Base-by-base conservation (phyloP, 768 basidiomycete genomes). In the Albatrellus ellisii region DNA sequence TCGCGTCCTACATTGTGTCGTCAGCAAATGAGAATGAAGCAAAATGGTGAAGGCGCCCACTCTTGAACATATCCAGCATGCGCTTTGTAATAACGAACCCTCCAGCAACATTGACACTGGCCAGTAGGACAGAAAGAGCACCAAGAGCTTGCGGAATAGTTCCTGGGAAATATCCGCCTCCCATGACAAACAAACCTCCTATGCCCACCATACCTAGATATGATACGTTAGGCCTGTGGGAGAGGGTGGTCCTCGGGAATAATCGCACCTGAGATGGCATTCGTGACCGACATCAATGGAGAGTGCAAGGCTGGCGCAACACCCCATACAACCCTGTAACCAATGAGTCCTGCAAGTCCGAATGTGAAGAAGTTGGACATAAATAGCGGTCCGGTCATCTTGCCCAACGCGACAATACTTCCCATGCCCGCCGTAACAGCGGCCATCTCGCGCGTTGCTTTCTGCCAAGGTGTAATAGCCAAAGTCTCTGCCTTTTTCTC, bases 11-110 rank as follows among this genome's bases (percentile, higher is more conserved):
- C n/a, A 22, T 44, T 7, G 43, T 26, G 22, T n/a, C 46, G 44
- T 22, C 26, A 14, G 43, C 14, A 25, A 25, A 29, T 14, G 27
- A 41, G 15, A 10, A 39, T 17, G 11, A 12, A 22, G 26, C 1
- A 10, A 2, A 22, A 40, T 4, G 22, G 36, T 20, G 34, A 3
- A 15, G 14, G 25, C 5, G 47, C 69, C 47, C 57, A 82, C 88
- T 77, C 62, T 83, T 85, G 60, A 91, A 91, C 80, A 91, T 87
- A 54, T 90, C 85, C 46, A 91, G 64, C 88, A 91, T 91, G 32
- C 87, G 78, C 59, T 88, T 88, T 18, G 86, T 89, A 52, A 90
- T 80, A 28, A 87, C 77, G 52, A 89, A 90, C 33, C 88, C 88
- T 39, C 88, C 88, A 26, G 82, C 75, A 41, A 91, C 86, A 54